Conservation (phyloP, 2,329 filamentous ascomycete genomes). For the Arthroderma sp. region DNA sequence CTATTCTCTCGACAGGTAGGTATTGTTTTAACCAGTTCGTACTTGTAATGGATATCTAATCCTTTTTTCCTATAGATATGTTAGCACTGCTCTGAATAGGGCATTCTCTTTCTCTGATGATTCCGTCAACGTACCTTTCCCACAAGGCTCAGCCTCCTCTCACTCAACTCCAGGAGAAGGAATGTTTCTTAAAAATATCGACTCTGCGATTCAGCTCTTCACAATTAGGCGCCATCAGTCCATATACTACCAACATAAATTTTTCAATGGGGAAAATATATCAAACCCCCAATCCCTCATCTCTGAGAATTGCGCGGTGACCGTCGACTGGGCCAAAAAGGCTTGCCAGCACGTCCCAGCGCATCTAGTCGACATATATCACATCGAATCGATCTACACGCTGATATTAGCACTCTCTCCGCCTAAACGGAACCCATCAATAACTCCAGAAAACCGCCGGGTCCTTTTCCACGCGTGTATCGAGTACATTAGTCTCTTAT, state of each 20-base stretch:
- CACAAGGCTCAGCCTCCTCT: conserved; percentile 37
- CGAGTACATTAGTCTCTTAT: conserved; percentile 64
- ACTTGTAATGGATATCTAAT: neutral
- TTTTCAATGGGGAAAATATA: conserved; percentile 61
- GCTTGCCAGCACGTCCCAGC: conserved; percentile 53
- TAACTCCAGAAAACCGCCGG: conserved; percentile 62
- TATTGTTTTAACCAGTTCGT: neutral
- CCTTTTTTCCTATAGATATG: conserved; percentile 46
- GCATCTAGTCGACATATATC: conserved; percentile 62
- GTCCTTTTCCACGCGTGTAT: conserved; percentile 79
- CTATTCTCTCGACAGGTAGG: conserved; percentile 74
- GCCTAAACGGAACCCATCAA: conserved; percentile 54
- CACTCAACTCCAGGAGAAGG: conserved; percentile 31
- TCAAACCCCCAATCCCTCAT: conserved; percentile 43
- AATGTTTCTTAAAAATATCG: conserved; percentile 44
- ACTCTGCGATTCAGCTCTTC: conserved; percentile 65
- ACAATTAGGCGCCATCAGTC: conserved; percentile 77
- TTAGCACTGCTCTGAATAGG: conserved; percentile 75
- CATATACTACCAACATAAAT: conserved; percentile 76
- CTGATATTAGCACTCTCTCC: conserved; percentile 82
- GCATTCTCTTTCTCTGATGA: conserved; percentile 92
- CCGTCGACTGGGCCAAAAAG: conserved; percentile 63
- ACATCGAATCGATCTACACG: conserved; percentile 80
- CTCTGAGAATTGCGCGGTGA: conserved; percentile 42
- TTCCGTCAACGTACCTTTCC: conserved; percentile 67